Base-by-base conservation (phyloP, 1,284 basidiomycete genomes). In the Sanghuangporus baumii region DNA sequence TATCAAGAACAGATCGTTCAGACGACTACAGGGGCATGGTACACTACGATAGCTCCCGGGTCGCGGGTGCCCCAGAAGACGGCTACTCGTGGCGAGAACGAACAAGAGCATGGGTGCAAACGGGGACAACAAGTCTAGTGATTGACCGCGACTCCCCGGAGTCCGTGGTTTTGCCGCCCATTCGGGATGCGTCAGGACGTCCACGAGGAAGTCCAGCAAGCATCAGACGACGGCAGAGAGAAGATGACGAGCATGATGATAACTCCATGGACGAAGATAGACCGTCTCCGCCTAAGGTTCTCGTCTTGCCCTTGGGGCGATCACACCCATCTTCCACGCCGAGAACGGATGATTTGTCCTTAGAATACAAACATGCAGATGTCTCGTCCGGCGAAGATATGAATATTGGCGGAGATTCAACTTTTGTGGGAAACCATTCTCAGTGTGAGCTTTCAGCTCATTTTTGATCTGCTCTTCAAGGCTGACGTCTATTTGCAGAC, bases 151-250 rank as follows among this genome's bases (percentile, higher is more conserved):
- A 51, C 37, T 16, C 46, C 18, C 31, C 56, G 47, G 61, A 57
- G 61, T 62, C 61, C 55, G 56, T 62, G 47, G 47, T 58, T n/a
- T 46, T 62, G 55, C 61, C 61, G 16, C 61, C 61, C 16, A 57
- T 62, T 18, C 55, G 55, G n/a, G n/a, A 20, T 1, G 36, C 37
- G 16, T 43, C 56, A 26, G 36, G 31, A 26, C 36, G 31, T 14
- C 23, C 47, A 14, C 23, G 18, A 40, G 36, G 37, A 20, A 59
- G 43, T 38, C 37, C 60, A 12, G 18, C 37, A 48, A 36, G 55
- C 20, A 57, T 37, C 43, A 62, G 57, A 48, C 59, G 59, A 20
- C 51, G 59, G 51, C 59, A 41, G 40, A 36, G 26, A 41, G 59
- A 46, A 43, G 51, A 26, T 26, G 40, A 31, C 37, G 61, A 50